Percentiles rank a stretch among this genome's conserved stretches.
phyloP scores from a whole-genome alignment of 805 yeast genomes.

The Sugiyamaella smithiae region DNA sequence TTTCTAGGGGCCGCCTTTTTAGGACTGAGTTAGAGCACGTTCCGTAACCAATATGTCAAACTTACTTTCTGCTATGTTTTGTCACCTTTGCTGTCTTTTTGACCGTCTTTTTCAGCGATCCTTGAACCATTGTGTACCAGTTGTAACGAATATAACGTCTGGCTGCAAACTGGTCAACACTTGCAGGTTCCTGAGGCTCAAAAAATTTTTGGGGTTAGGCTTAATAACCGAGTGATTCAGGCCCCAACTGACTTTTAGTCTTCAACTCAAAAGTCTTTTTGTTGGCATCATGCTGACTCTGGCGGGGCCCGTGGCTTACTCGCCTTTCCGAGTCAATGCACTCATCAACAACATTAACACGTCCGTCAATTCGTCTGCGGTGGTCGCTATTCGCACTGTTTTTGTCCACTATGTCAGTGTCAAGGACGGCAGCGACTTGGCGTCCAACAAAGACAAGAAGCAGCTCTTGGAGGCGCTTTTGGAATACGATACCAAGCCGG shows the following conservation, averaged over 20 bases:
- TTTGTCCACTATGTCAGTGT: conserved; percentile 79
- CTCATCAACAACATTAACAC: conserved; percentile 70
- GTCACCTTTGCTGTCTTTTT: conserved; percentile 17
- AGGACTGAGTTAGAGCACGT: conserved; percentile 18
- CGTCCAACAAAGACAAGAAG: conserved; percentile 29
- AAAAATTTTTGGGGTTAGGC: conserved; percentile 6
- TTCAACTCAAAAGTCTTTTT: conserved; percentile 5
- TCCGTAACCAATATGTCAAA: not conserved
- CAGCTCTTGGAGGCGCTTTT: conserved; percentile 57
- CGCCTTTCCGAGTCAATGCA: conserved; percentile 77
- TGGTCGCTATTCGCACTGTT: conserved; percentile 67
- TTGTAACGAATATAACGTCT: no score
- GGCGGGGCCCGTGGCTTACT: conserved; percentile 89
- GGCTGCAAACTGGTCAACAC: no score
- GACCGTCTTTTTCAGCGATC: conserved; percentile 31
- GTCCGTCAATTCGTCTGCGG: conserved; percentile 62
- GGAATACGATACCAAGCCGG: conserved; percentile 69
- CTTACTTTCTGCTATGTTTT: conserved; percentile 15
- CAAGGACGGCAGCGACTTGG: conserved; percentile 34
- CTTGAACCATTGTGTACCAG: conserved; percentile 39
- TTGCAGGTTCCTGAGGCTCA: conserved; percentile 1
- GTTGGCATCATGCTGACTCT: conserved; percentile 42
- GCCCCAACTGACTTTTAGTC: not conserved
- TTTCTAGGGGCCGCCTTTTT: conserved; percentile 73
- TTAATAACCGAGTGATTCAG: not conserved